phyloP scores from a whole-genome alignment of 768 basidiomycete genomes.

The Wakefieldia striispora region DNA sequence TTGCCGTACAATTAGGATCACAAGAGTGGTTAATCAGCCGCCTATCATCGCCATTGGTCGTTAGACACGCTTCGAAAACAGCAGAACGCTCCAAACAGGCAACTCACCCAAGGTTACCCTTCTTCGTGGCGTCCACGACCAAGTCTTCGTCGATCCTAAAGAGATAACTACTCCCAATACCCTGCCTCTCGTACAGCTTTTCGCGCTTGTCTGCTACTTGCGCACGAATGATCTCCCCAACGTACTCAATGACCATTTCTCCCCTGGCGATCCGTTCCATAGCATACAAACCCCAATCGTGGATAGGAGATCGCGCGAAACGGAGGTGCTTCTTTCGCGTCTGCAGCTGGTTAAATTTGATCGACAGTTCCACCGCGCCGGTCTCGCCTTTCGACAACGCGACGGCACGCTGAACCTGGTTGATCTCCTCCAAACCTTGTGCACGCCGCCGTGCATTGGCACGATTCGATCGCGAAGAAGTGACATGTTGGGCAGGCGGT shows the following conservation, averaged over 20 bases:
- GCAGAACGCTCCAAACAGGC: neutral
- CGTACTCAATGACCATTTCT: conserved; percentile 99
- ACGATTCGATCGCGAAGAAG: conserved; percentile 84
- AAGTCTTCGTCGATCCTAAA: conserved; percentile 98
- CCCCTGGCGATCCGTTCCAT: conserved; percentile 92
- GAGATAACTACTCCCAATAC: conserved; percentile 96
- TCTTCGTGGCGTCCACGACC: conserved; percentile 98
- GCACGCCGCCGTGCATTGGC: conserved; percentile 90
- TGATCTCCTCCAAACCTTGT: conserved; percentile 92
- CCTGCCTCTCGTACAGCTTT: conserved; percentile 94
- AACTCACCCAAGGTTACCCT: conserved; percentile 93
- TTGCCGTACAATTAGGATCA: conserved; percentile 89
- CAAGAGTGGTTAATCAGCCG: conserved; percentile 99
- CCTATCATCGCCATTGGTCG: conserved; percentile 38
- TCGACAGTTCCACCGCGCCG: conserved; percentile 64
- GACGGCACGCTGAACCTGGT: conserved; percentile 81
- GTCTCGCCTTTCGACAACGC: conserved; percentile 75
- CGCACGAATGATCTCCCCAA: conserved; percentile 94
- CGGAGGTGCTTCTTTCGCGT: conserved; percentile 97
- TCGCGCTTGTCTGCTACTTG: conserved; percentile 96
- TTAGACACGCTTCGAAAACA: conserved; percentile 11
- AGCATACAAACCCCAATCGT: conserved; percentile 98
- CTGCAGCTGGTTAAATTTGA: conserved; percentile 98
- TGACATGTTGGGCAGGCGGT: conserved; percentile 53
- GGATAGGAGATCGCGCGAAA: conserved; percentile 93